Evolutionary conservation across 2,329 filamentous ascomycete species (phyloP).

Genomic region (Nothopassalora personata): DNA sequence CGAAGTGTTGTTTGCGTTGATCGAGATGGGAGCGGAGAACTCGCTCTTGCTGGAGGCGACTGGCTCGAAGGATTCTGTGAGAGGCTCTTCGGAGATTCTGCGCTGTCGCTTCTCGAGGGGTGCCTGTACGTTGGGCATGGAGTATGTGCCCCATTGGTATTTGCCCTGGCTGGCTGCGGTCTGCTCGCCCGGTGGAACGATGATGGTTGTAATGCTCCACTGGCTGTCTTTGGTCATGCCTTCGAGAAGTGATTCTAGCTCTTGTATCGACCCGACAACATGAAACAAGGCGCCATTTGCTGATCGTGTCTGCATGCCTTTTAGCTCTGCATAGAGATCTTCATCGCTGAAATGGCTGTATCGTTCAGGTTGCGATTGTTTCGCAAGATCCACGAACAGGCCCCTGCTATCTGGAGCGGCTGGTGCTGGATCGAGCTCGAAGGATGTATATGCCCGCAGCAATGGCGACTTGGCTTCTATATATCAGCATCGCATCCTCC

Average conservation of each 20-base stretch:
- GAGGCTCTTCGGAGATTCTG: constrained; percentile 17
- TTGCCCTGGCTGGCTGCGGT: constrained; percentile 13
- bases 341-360: constrained; percentile 13
- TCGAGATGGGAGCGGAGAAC: constrained; percentile 27
- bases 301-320: constrained; percentile 1
- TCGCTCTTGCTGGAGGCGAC: constrained; percentile 22
- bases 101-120: constrained; percentile 24
- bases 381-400: constrained; percentile 29
- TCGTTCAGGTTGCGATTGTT: constrained; percentile 19
- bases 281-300: constrained; percentile 17
- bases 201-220: constrained; percentile 23
- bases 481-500: constrained; percentile 1
- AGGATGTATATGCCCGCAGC: constrained; percentile 18
- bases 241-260: constrained; percentile 15
- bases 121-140: constrained; percentile 22
- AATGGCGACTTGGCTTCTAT: constrained; percentile 5
- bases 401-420: constrained; percentile 18
- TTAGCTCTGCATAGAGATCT: constrained; percentile 4
- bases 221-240: constrained; percentile 10
- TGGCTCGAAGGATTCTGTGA: constrained; percentile 13
- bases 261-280: constrained; percentile 13
- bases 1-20: constrained; percentile 35
- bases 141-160: constrained; percentile 31
- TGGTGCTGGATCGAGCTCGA: constrained; percentile 26
- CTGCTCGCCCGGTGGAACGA: constrained; percentile 16